Base-by-base conservation (phyloP, 768 basidiomycete species). In the Hortiboletus flavorubellus region DNA sequence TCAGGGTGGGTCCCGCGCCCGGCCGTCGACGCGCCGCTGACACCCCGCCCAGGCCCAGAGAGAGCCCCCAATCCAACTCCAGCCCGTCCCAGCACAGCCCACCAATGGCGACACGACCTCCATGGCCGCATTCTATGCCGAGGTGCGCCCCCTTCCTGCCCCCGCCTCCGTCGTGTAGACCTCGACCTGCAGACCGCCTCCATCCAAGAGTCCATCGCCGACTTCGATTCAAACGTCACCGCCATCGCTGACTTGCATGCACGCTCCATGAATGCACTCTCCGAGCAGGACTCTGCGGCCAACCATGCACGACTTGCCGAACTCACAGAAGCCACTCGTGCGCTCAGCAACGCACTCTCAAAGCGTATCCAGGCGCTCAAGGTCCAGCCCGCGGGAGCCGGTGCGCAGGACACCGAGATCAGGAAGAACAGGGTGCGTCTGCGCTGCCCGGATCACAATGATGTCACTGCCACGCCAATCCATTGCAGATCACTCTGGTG, bases 1-100 rank as follows among this genome's bases (percentile, higher is more conserved):
- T 88, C 79, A 82, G 89, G 75, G 89, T 89, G 58, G 45, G 81
- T 64, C 83, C 66, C 80, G 18, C 5, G n/a, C 9, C 14, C 15
- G 26, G 8, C 16, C 37, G 79, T 80, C 62, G 79, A 83, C 86
- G 10, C 8, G 4, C 79, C 42, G 4, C 35, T 53, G 35, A 63
- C 53, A n/a, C 10, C 41, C n/a, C 23, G 68, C 80, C 15, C 80
- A 83, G 60, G 85, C 85, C 40, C 80, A 81, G 62, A 80, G 82
- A 58, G 64, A 65, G 30, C 49, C 58, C 34, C 54, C 53, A 18
- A 70, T 72, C 43, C 68, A 70, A 42, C 31, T 70, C 46, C 68
- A 72, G 51, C 49, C 35, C 5, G 57, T 67, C 37, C 49, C 55
- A 21, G 21, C 21, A 21, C 21, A 21, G 14, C 46, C 50, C 1